phyloP scores from a whole-genome alignment of 805 yeast species.

The Metschnikowia matae region DNA sequence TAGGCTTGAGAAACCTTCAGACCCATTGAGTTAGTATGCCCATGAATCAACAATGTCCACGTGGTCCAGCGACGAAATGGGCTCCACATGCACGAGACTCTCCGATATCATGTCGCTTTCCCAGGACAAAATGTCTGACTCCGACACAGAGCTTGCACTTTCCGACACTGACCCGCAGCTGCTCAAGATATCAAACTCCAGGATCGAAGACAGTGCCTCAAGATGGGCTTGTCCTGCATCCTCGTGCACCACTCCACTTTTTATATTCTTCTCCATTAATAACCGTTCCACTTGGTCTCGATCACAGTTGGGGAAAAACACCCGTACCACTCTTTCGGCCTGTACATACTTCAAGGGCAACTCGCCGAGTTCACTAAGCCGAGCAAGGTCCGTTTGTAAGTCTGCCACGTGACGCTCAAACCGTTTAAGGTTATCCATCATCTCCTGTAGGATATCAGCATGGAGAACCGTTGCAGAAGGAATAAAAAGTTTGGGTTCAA shows the following conservation, averaged over 20 bases:
- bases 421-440: conserved; percentile 14
- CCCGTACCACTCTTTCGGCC: conserved; percentile 36
- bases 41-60: conserved; percentile 12
- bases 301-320: conserved; percentile 73
- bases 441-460: conserved; percentile 26
- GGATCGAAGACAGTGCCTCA: conserved; percentile 7
- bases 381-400: conserved; percentile 40
- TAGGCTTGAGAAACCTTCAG: no score
- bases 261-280: conserved; percentile 55
- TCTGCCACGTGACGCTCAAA: conserved; percentile 41
- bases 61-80: conserved; percentile 9
- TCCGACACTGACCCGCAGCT: conserved; percentile 14
- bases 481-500: conserved; percentile 25
- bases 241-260: conserved; percentile 51
- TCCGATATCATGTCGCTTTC: neutral
- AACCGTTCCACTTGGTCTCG: conserved; percentile 51
- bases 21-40: neutral
- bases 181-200: conserved; percentile 19
- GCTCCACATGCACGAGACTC: conserved; percentile 12
- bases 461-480: conserved; percentile 32
- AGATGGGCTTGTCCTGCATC: conserved; percentile 3
- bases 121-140: conserved; percentile 12
- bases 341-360: conserved; percentile 52
- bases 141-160: conserved; percentile 4
- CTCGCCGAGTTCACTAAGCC: conserved; percentile 58